Percentiles rank a stretch among this genome's conserved stretches.
These are phyloP conservation scores for Pouteria campechiana DNA, from an alignment of 179 eudicot genomes.

Conservation along the genomic window DNA sequence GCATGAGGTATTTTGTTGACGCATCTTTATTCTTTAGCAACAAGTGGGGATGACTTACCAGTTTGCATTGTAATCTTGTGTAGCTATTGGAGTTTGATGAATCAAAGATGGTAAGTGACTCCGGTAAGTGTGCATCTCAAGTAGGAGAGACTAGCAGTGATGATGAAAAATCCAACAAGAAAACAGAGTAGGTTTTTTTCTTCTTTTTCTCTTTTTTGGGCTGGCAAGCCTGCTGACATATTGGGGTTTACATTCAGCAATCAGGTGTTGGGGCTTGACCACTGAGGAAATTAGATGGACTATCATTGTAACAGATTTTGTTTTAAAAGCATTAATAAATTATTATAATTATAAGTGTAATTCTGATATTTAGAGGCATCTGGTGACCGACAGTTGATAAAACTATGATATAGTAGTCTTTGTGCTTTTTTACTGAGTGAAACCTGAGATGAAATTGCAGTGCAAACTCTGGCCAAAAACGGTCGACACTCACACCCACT, in stretches of 20 bases:
- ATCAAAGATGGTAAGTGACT: conserved; percentile 48
- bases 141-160: too few species aligned
- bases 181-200: conserved; percentile 11
- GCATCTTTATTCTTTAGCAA: not conserved
- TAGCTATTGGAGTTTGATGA: conserved; percentile 84
- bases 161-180: conserved; percentile 20
- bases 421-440: too few species aligned
- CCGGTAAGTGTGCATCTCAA: conserved; percentile 13
- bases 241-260: not conserved
- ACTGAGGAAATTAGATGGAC: not conserved
- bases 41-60: not conserved
- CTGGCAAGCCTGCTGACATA: conserved; percentile 6
- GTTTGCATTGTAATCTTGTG: conserved; percentile 3
- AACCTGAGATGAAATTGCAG: too few species aligned
- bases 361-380: too few species aligned
- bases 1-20: too few species aligned
- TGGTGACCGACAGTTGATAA: too few species aligned
- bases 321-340: too few species aligned
- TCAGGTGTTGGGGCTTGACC: not conserved
- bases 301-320: conserved; percentile 20
- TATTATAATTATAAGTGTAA: too few species aligned
- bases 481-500: too few species aligned
- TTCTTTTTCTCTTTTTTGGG: too few species aligned
- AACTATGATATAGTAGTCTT: too few species aligned
- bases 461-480: too few species aligned